Conservation (phyloP, 208 protist species). For the Trypanosoma grayi region DNA sequence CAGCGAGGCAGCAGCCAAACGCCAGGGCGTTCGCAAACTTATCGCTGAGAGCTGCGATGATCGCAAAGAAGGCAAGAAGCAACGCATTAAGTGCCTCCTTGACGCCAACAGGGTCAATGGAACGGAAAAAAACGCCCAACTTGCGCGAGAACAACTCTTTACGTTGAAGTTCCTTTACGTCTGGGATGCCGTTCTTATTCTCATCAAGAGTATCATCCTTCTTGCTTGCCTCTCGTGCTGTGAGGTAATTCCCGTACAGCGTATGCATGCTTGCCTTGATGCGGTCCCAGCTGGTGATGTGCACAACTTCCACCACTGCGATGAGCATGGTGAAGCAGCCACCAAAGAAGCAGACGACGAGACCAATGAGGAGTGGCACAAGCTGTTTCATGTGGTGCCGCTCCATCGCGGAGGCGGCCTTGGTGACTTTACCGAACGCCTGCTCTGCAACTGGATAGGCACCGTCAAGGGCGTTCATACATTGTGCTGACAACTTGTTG, state of each 20-base stretch:
- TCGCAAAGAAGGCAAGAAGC: slow-evolving; percentile 39
- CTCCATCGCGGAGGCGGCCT: not conserved
- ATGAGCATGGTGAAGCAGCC: slow-evolving; percentile 71
- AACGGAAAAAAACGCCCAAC: slow-evolving; percentile 44
- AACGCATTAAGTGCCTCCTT: slow-evolving; percentile 41
- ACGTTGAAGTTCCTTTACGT: slow-evolving; percentile 41
- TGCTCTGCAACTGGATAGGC: slow-evolving; percentile 8
- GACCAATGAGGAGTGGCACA: slow-evolving; percentile 51
- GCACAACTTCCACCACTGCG: slow-evolving; percentile 68
- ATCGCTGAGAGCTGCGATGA: slow-evolving; percentile 64
- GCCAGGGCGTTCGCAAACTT: slow-evolving; percentile 51
- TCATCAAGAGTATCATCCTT: slow-evolving; percentile 55
- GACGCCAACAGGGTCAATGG: slow-evolving; percentile 55
- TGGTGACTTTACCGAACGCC: slow-evolving; percentile 16
- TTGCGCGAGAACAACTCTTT: slow-evolving; percentile 62
- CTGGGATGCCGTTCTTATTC: slow-evolving; percentile 47
- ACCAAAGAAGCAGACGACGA: slow-evolving; percentile 82
- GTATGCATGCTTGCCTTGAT: slow-evolving; percentile 33
- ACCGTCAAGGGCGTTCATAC: slow-evolving; percentile 24
- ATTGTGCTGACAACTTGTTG: slow-evolving; percentile 22
- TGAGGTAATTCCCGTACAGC: slow-evolving; percentile 65
- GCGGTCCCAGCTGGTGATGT: slow-evolving; percentile 65
- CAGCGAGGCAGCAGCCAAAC: slow-evolving; percentile 55
- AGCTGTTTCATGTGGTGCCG: slow-evolving; percentile 35
- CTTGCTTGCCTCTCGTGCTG: slow-evolving; percentile 42